phyloP scores from a whole-genome alignment of 2,329 filamentous ascomycete genomes.

The Cryphonectria nitschkei region DNA sequence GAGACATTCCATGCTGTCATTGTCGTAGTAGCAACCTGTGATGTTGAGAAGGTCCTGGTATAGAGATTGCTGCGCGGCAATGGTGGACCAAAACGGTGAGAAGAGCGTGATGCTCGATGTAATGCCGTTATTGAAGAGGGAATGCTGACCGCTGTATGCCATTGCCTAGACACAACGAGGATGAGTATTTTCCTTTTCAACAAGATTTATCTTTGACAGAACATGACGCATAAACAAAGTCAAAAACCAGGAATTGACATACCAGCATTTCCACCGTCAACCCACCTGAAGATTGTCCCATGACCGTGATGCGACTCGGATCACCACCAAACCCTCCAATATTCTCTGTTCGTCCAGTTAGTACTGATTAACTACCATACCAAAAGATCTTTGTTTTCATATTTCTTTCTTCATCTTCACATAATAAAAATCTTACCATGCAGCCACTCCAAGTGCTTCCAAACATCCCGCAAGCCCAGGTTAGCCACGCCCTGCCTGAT shows the following conservation, averaged over 20 bases:
- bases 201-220: too few relatives aligned
- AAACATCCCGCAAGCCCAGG: slow-evolving; percentile 7
- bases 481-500: slow-evolving; percentile 12
- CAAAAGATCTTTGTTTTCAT: too few relatives aligned
- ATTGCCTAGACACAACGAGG: not conserved
- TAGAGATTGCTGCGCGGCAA: not conserved
- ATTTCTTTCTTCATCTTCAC: too few relatives aligned
- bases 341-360: not conserved
- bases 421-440: not conserved
- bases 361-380: not conserved
- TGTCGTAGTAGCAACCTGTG: slow-evolving; percentile 7
- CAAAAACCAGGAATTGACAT: not conserved
- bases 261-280: slow-evolving; percentile 15
- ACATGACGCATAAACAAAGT: too few relatives aligned
- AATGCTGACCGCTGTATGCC: slow-evolving; percentile 6
- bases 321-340: slow-evolving; percentile 9
- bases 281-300: slow-evolving; percentile 10
- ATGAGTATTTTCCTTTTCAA: not conserved
- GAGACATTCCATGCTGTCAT: slow-evolving; percentile 13
- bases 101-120: slow-evolving; percentile 12
- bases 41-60: slow-evolving; percentile 6
- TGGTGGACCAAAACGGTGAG: slow-evolving; percentile 9
- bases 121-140: slow-evolving; percentile 9
- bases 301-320: slow-evolving; percentile 12
- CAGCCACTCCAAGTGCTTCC: slow-evolving; percentile 12